Evolutionary conservation across 1,284 basidiomycete genomes (phyloP), one percentile per base, ranked within the genome.

Genomic region (Tausonia pullulans): DNA sequence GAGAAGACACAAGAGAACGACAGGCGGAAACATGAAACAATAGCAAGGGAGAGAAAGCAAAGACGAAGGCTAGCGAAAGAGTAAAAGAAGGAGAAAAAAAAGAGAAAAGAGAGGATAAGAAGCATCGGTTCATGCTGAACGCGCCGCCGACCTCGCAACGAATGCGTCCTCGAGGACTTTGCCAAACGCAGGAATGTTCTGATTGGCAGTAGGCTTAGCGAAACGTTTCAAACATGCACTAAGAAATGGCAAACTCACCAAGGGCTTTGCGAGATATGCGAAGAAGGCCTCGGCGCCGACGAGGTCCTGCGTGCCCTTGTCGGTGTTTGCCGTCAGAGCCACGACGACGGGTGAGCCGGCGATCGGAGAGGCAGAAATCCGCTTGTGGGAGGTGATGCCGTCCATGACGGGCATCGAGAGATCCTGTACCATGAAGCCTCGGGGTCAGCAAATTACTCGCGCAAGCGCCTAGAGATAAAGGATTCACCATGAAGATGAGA

Each of bases 271-370:
- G 6, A 75, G 67, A 52, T 72, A 73, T 39, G 64, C 68, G 64
- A 68, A 72, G 63, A 74, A 75, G 0, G 71, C 72, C 0, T 65
- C 70, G 9, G 69, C 68, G 7, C 60, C 13, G 50, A 72, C 74
- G 40, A 64, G 55, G 11, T 69, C 60, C 27, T 72, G 72, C 0
- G 72, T 73, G 16, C 67, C 70, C 70, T 73, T 43, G 14, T 44
- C 41, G 9, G 41, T 72, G 57, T 76, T 75, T 3, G 75, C 75
- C 2, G 73, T 74, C 16, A 76, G 63, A 0, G 74, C 74, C 3
- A 74, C 74, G 2, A 73, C 68, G 40, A 67, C 69, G 3, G 74
- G 73, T 14, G 71, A 67, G 3, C 70, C 71, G 2, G 71, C 69
- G 7, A 72, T 62, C 0, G 72, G 70, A 3, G 4, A 7, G 43